Evolutionary conservation across 2,329 filamentous ascomycete species (phyloP), one percentile per base, ranked within the genome.

Genomic region (Volutella citrinella): DNA sequence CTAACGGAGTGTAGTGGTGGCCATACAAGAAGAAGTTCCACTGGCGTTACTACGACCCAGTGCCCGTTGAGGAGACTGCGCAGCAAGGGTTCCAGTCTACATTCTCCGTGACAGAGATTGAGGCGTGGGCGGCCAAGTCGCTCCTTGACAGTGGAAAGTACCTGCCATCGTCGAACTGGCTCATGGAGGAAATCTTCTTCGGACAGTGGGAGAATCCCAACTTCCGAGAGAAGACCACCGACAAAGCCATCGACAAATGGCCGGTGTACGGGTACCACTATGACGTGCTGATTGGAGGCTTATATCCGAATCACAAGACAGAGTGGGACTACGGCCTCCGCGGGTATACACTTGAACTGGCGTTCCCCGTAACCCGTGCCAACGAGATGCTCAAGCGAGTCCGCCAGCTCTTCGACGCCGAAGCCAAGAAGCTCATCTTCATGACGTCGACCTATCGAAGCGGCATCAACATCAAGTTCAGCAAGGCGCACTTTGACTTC

Each of bases 221-320:
- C 55, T 74, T 74, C 55, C 69, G 59, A 38, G 69, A 74, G 37
- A 74, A 73, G 59, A 60, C 55, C 11, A 72, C 66, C 19, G 59
- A 69, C 51, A 34, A 58, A 32, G 42, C 56, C n/a, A 64, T 74
- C 35, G 48, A 46, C 0, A 42, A 57, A 5, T 74, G 69, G 68
- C 70, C 70, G 12, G 70, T 74, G 17, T 72, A 72, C 42, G 70
- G 70, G 10, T 73, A 65, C 61, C 72, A 73, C 55, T 72, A 74
- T 46, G 70, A 74, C 46, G 68, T 74, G 9, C 57, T 74, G 11
- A 74, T 74, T 38, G 70, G 70, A 12, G 70, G 70, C 0, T 50
- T 74, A 13, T 74, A 73, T 47, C 66, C 60, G 7, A 64, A 63
- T 33, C 66, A 71, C 49, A 61, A 61, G 33, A 64, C 70, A 5